A percentile compares a stretch with the other conserved stretches of the same genome.
Conservation (phyloP, 495 filamentous ascomycete genomes). For the Penicillium steckii region DNA sequence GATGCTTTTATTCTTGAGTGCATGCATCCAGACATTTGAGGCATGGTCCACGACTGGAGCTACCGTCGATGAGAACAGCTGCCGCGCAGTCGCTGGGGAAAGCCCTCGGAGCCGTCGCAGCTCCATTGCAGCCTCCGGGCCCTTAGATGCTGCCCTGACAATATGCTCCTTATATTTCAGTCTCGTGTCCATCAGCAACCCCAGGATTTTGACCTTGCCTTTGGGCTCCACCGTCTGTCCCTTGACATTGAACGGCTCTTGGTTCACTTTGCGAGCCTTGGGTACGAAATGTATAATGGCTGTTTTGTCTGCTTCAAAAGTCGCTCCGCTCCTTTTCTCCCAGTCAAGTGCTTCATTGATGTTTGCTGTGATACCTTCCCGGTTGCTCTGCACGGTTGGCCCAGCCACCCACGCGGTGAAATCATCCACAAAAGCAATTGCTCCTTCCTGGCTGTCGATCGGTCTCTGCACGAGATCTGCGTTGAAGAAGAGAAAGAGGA, state of each 20-base stretch:
- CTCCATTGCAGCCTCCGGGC: not conserved
- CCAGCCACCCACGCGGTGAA: not conserved
- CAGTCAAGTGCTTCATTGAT: not conserved
- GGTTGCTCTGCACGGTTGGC: not conserved
- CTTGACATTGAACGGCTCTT: not conserved
- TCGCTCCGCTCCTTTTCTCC: not conserved
- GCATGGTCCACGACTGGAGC: no score
- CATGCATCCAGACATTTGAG: no score
- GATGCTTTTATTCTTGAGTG: no score
- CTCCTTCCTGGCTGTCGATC: not conserved
- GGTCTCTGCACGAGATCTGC: not conserved
- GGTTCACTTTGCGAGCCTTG: not conserved
- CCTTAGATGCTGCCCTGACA: not conserved
- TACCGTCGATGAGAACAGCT: no score
- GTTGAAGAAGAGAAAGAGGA: not conserved
- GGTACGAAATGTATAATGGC: not conserved
- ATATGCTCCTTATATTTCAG: not conserved
- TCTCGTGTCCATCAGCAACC: not conserved
- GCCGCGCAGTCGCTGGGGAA: no score
- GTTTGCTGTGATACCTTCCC: not conserved
- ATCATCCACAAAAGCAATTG: not conserved
- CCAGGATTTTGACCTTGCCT: not conserved
- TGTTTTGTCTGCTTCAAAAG: not conserved
- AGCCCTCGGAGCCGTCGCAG: not conserved
- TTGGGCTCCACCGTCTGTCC: not conserved